Conservation (phyloP, 768 basidiomycete genomes). For the Collybiopsis confluens region DNA sequence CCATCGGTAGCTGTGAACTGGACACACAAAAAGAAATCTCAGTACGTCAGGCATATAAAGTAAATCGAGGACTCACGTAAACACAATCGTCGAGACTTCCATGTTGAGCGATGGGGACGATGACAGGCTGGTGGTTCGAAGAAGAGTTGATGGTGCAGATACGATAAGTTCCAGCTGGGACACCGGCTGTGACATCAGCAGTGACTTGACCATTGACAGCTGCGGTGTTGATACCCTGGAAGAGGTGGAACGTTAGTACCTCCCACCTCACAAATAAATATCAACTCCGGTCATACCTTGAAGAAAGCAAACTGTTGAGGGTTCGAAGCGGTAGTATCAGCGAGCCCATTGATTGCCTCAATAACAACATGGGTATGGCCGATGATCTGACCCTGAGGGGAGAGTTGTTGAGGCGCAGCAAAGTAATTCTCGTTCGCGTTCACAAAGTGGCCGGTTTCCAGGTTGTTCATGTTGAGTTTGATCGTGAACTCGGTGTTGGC, state of each 20-base stretch:
- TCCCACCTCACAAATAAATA: no score
- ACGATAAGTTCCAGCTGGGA: conserved; percentile 39
- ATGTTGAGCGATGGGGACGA: conserved; percentile 35
- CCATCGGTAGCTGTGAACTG: conserved; percentile 6
- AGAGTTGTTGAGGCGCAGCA: conserved; percentile 48
- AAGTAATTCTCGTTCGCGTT: conserved; percentile 44
- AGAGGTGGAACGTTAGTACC: not conserved
- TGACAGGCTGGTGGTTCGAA: conserved; percentile 35
- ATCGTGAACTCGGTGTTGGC: conserved; percentile 51
- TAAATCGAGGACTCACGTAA: conserved; percentile 26
- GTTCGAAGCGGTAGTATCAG: conserved; percentile 46
- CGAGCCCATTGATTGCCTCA: conserved; percentile 43
- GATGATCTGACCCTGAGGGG: conserved; percentile 43
- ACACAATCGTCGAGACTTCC: conserved; percentile 37
- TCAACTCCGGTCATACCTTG: no score
- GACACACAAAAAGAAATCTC: no score
- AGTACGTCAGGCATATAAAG: no score
- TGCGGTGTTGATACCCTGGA: conserved; percentile 37
- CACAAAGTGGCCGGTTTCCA: conserved; percentile 54
- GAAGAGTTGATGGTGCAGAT: conserved; percentile 6
- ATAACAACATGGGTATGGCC: conserved; percentile 66
- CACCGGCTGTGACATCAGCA: conserved; percentile 46
- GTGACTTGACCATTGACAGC: conserved; percentile 42
- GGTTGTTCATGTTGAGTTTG: conserved; percentile 36
- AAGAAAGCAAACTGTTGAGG: conserved; percentile 57